Base-by-base conservation (phyloP, 108 stramenopile species). In the Stephanodiscus minutulus region DNA sequence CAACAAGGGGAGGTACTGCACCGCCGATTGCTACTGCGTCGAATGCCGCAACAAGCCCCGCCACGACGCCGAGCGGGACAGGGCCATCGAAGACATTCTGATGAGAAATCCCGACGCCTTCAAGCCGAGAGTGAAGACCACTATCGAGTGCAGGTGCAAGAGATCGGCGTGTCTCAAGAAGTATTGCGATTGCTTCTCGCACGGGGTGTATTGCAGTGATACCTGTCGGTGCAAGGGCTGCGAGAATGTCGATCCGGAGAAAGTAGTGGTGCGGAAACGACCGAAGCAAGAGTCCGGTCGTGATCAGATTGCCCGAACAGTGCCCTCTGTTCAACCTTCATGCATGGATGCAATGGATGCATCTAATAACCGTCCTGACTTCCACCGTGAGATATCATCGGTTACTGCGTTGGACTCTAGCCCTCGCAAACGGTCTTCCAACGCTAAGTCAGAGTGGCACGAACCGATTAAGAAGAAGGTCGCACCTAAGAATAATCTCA, bases 111-210 rank as follows among this genome's bases (percentile, higher is more conserved):
- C 57, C 18, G 57, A 58, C 33, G 57, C 57, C 4, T 58, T 58
- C 36, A 58, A 17, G 33, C 57, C 29, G 2, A 58, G 33, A 13
- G 36, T 18, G 15, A 58, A 58, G 36, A 58, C 57, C 0, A 29
- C 57, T n/a, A 58, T 20, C n/a, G 57, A 58, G 20, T 58, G 57
- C 57, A 58, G 24, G 35, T 58, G 57, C 57, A 58, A 37, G 20
- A 27, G 35, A 37, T 36, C 57, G 15, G 57, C 57, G n/a, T 58
- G 57, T 58, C 57, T 58, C 1, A 58, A 58, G 18, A 58, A 58
- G 35, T 58, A 58, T 36, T 58, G 57, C 33, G 57, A 58, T 58
- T 58, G 57, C 28, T 58, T 58, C 18, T 33, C 33, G 35, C 33
- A 58, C 37, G 57, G 57, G 18, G 57, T 58, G n/a, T 58, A 58